Conservation (phyloP, 495 filamentous ascomycete genomes). For the Viridothelium virens region DNA sequence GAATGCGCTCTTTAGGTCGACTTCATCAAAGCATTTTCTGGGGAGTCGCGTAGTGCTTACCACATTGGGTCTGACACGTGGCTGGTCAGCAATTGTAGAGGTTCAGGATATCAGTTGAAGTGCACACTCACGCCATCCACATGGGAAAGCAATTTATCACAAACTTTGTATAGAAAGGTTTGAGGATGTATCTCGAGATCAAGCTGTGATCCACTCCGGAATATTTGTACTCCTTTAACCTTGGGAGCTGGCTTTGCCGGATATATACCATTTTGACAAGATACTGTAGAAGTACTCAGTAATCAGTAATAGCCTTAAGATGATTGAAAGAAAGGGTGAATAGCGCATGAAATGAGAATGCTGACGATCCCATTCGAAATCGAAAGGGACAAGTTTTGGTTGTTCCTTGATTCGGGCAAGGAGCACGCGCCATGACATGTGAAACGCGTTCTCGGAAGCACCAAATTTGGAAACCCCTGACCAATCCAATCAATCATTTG, state of each 20-base stretch:
- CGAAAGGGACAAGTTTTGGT: no score
- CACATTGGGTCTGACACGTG: slow-evolving; percentile 47
- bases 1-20: slow-evolving; percentile 28
- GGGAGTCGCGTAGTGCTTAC: slow-evolving; percentile 41
- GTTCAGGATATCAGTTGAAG: not conserved
- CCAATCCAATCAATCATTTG: not conserved
- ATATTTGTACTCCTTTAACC: slow-evolving; percentile 87
- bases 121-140: slow-evolving; percentile 71
- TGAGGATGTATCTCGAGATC: slow-evolving; percentile 80
- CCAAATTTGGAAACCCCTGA: not conserved
- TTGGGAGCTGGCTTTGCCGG: slow-evolving; percentile 79
- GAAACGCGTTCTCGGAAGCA: not conserved
- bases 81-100: slow-evolving; percentile 20
- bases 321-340: not conserved
- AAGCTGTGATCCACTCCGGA: slow-evolving; percentile 82
- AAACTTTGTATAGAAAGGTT: slow-evolving; percentile 93
- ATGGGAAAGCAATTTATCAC: slow-evolving; percentile 92
- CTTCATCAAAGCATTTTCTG: slow-evolving; percentile 10
- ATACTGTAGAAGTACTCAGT: not conserved
- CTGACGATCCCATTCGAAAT: no score
- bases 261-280: slow-evolving; percentile 69
- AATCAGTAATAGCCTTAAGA: not conserved
- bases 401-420: not conserved
- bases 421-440: not conserved
- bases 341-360: no score